Base-by-base conservation (phyloP, 2,329 filamentous ascomycete genomes). In the Dactylonectria estremocensis region DNA sequence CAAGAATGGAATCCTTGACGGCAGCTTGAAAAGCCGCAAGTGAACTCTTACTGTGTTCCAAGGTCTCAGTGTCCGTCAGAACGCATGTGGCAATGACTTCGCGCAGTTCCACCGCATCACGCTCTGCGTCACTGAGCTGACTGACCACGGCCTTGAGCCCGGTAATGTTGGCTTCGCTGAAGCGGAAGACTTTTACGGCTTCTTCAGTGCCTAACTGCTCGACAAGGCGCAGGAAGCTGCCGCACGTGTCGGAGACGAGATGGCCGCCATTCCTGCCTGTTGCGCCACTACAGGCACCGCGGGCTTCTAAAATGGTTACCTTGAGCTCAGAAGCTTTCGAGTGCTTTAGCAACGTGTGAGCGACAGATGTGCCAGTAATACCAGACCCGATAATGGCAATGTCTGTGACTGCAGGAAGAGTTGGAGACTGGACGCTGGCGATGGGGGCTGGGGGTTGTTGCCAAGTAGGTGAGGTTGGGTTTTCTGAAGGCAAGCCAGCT, bases 141-240 rank as follows among this genome's bases (percentile, higher is more conserved):
- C 50, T 40, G 2, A 61, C 67, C 5, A 69, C 2, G 14, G 22
- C 22, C 13, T 61, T 60, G 40, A 69, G 45, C 13, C 56, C 43
- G 0, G 45, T 14, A 10, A 69, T 67, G 33, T 69, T 69, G 16
- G 67, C 60, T 46, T 69, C 67, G 67, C 82, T 80, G 64, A 87
- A 86, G 1, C 78, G 72, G 1, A 81, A 76, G n/a, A 87, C 77
- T 33, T 78, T 76, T 18, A 78, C 79, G 2, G 85, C 85, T 8
- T 79, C 73, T 24, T 80, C 79, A 1, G 69, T 64, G 0, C 80
- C 79, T 14, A 80, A 69, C 6, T 57, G 67, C 6, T 69, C 55
- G 16, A 77, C 76, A 2, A 84, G 70, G 1, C 66, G 60, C 2
- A 71, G 68, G 53, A 83, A 84, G 37, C 79, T 70, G 48, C 81